phyloP scores from a whole-genome alignment of 2,329 filamentous ascomycete genomes.

The Colletotrichum sp. region DNA sequence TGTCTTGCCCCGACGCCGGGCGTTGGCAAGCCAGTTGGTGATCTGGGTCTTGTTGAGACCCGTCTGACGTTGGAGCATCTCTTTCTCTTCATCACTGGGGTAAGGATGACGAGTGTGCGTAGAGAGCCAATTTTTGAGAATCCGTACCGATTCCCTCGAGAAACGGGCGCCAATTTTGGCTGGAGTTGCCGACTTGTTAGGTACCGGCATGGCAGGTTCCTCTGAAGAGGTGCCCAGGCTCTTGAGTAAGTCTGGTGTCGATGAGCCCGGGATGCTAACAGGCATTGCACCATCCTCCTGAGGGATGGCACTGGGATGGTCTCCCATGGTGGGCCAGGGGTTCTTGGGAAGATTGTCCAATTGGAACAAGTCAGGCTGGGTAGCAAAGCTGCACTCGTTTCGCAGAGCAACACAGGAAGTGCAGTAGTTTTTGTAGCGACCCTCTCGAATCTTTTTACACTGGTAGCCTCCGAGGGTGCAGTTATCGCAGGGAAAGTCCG shows the following conservation, averaged over 20 bases:
- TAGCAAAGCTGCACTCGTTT: constrained; percentile 62
- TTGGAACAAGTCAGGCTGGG: constrained; percentile 17
- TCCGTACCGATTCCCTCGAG: constrained; percentile 78
- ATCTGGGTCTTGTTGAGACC: constrained; percentile 85
- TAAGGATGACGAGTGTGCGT: constrained; percentile 85
- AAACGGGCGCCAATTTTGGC: constrained; percentile 78
- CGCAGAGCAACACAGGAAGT: constrained; percentile 66
- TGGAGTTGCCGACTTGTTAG: constrained; percentile 31
- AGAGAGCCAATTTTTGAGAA: constrained; percentile 84
- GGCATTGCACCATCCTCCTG: constrained; percentile 38
- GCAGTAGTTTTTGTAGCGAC: constrained; percentile 64
- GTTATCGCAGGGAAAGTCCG: constrained; percentile 54
- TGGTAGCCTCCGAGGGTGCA: constrained; percentile 58
- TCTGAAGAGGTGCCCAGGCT: constrained; percentile 23
- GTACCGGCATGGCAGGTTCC: constrained; percentile 23
- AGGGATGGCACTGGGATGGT: constrained; percentile 30
- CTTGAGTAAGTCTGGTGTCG: constrained; percentile 28
- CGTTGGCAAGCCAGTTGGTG: constrained; percentile 91
- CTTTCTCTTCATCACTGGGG: constrained; percentile 86
- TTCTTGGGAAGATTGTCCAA: constrained; percentile 30
- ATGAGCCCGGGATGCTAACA: constrained; percentile 16
- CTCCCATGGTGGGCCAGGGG: constrained; percentile 16
- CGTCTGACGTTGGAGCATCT: constrained; percentile 77
- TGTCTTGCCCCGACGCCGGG: constrained; percentile 81
- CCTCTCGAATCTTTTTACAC: constrained; percentile 66